These are phyloP conservation scores for Metarhizium brunneum DNA, from an alignment of 2,329 filamentous ascomycete genomes.

Conservation along the genomic window DNA sequence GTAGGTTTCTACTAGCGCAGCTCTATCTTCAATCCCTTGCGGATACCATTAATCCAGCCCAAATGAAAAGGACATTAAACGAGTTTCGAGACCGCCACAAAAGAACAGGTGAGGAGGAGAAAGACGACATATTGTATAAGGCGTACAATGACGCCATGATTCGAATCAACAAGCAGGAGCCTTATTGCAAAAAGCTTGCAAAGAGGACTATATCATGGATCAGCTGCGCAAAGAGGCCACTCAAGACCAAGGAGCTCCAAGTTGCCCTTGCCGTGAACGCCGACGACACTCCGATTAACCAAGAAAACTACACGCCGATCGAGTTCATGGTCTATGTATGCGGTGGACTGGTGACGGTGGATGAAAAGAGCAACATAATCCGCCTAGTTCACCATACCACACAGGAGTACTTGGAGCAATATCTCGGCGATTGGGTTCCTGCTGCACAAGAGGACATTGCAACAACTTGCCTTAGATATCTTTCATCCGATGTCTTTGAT, in stretches of 20 bases:
- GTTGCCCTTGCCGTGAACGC: not conserved
- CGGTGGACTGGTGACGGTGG: not conserved
- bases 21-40: not conserved
- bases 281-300: not conserved
- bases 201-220: not conserved
- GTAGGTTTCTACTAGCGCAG: not conserved
- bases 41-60: no score
- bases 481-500: not conserved
- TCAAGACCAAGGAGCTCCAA: not conserved
- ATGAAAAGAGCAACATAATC: not conserved
- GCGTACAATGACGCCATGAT: not conserved
- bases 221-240: not conserved
- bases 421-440: not conserved
- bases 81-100: no score
- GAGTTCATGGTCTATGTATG: not conserved
- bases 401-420: not conserved
- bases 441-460: not conserved
- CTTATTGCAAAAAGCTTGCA: not conserved
- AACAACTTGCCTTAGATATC: not conserved
- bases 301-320: not conserved
- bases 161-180: not conserved
- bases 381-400: not conserved
- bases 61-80: no score
- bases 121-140: no score
- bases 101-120: no score